Evolutionary conservation across 495 filamentous ascomycete genomes (phyloP).

Genomic region (Penicillium mononematosum): DNA sequence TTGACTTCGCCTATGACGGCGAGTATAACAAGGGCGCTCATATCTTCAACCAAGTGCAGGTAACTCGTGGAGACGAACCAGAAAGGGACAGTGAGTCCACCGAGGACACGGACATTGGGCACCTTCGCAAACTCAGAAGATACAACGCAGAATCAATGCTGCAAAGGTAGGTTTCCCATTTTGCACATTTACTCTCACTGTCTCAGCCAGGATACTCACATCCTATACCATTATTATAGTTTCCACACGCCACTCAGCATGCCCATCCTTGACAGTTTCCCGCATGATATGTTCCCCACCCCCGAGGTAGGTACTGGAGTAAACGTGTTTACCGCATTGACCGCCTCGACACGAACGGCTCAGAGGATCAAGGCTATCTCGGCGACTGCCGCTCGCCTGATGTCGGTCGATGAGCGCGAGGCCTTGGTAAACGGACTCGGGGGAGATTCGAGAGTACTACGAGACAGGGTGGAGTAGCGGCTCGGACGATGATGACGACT

Average conservation of each 20-base stretch:
- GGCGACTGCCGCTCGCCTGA: conserved; percentile 53
- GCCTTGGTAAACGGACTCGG: conserved; percentile 76
- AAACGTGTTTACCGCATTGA: conserved; percentile 63
- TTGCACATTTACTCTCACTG: conserved; percentile 2
- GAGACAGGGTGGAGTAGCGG: conserved; percentile 88
- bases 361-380: conserved; percentile 66
- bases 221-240: conserved; percentile 32
- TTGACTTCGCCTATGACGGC: conserved; percentile 56
- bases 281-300: conserved; percentile 60
- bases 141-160: conserved; percentile 51
- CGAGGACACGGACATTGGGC: conserved; percentile 32
- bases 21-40: conserved; percentile 43
- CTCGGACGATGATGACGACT: conserved; percentile 78
- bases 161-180: conserved; percentile 54
- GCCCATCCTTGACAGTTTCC: conserved; percentile 79
- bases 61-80: conserved; percentile 42
- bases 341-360: conserved; percentile 70
- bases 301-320: conserved; percentile 42
- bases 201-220: conserved; percentile 9
- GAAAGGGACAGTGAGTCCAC: conserved; percentile 34
- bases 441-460: conserved; percentile 82
- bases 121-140: conserved; percentile 34
- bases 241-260: conserved; percentile 61
- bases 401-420: conserved; percentile 78
- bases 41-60: conserved; percentile 62